phyloP scores from a whole-genome alignment of 2,329 filamentous ascomycete species.

The Exophiala spinifera region DNA sequence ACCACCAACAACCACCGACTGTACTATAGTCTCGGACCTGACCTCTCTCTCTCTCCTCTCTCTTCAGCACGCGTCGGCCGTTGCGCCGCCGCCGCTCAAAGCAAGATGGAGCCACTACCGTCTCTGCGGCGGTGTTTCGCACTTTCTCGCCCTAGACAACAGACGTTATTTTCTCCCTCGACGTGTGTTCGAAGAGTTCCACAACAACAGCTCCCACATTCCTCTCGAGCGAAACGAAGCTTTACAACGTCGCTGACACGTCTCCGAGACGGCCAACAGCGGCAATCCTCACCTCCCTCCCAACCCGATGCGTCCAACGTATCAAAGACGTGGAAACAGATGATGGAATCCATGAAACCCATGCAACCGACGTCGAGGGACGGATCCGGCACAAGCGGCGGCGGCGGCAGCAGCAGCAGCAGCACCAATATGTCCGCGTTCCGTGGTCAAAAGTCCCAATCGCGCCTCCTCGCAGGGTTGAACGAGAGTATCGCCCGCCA shows the following conservation, averaged over 20 bases:
- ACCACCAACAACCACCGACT: too few species aligned
- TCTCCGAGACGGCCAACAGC: neutral
- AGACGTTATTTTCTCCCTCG: neutral
- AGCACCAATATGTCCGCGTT: neutral
- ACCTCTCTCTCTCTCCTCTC: too few species aligned
- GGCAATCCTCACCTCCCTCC: neutral
- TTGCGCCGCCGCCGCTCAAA: neutral
- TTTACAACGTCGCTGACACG: neutral
- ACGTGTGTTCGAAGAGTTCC: neutral
- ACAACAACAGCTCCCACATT: neutral
- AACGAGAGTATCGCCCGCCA: neutral
- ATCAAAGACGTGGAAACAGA: too few species aligned
- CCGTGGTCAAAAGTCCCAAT: neutral
- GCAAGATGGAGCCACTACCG: slow-evolving; percentile 8
- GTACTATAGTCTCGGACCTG: too few species aligned
- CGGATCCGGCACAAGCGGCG: neutral
- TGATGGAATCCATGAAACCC: too few species aligned
- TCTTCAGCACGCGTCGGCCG: too few species aligned
- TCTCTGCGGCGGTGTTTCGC: slow-evolving; percentile 5
- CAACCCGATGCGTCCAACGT: neutral
- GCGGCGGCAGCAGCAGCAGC: neutral
- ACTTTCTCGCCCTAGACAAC: neutral
- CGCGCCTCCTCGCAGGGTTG: neutral
- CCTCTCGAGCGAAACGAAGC: neutral
- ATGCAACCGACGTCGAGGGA: too few species aligned